Evolutionary conservation across 2,329 filamentous ascomycete genomes (phyloP), one percentile per base, ranked within the genome.

Genomic region (Knufia fluminis): DNA sequence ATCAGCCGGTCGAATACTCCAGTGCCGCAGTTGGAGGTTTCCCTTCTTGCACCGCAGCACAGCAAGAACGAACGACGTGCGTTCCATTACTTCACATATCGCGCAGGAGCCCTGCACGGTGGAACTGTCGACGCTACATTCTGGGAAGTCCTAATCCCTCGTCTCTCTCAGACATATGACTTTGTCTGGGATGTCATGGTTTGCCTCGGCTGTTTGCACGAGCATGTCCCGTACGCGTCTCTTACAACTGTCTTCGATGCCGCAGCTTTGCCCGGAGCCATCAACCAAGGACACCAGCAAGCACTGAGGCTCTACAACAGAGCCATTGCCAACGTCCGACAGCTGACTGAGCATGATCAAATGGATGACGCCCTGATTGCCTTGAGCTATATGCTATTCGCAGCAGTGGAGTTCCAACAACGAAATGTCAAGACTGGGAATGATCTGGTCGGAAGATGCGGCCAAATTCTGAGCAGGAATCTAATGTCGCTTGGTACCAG

Each of bases 121-220:
- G 53, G 53, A 3, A 19, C 46, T 24, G 35, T 54, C 32, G 50
- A 55, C 38, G 49, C 39, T 9, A 41, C 17, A n/a, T 57, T 57
- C 36, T 57, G 54, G 52, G 31, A 45, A 46, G 44, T 53, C 23
- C 42, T 51, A 4, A 40, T 55, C 22, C 53, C 53, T 41, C 51
- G 28, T 17, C 48, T 57, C 17, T 46, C 49, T 26, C 49, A 52
- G 24, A 50, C 43, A n/a, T 45, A 47, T 26, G 24, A 36, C 33
- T 54, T 57, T 35, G 53, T 55, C 33, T 53, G 54, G 53, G 49
- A 57, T 35, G 43, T 43, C 4, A 46, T 50, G 40, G 49, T 57
- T 6, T 53, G 44, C 43, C 35, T 55, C 42, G 44, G 51, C 33
- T 47, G 22, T 43, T 38, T 55, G 12, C 7, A 50, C 14, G 54